phyloP scores from a whole-genome alignment of 176 grass and related monocot genomes.

The Phragmites australis region DNA sequence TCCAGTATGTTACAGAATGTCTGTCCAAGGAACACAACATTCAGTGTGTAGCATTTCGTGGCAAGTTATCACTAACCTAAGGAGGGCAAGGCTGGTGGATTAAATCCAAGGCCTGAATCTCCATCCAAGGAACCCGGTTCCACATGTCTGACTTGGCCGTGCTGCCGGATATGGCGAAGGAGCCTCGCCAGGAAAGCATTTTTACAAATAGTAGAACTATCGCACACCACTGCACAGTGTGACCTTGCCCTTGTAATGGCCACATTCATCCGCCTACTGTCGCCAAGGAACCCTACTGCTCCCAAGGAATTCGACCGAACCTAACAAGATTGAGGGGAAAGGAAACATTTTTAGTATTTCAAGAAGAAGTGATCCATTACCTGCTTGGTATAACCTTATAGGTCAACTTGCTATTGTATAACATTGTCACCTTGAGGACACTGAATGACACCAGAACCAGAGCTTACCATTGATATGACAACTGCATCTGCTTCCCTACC shows the following conservation, averaged over 20 bases:
- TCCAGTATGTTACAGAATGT: background rate
- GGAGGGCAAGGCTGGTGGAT: slow-evolving; percentile 29
- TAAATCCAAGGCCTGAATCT: slow-evolving; percentile 28
- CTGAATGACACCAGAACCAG: background rate
- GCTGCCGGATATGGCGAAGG: slow-evolving; percentile 64
- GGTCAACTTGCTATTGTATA: background rate
- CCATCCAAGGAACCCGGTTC: slow-evolving; percentile 50
- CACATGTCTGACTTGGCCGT: slow-evolving; percentile 73
- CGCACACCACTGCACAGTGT: slow-evolving; percentile 73
- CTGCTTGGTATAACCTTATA: background rate
- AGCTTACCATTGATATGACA: slow-evolving; percentile 83
- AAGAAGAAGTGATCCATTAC: background rate
- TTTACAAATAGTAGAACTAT: slow-evolving; percentile 81
- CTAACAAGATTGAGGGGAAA: slow-evolving; percentile 41
- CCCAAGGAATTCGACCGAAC: slow-evolving; percentile 83
- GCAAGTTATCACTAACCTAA: slow-evolving; percentile 16
- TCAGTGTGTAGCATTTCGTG: background rate
- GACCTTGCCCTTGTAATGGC: slow-evolving; percentile 77
- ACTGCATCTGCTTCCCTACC: slow-evolving; percentile 88
- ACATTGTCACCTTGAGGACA: background rate
- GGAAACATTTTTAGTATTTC: background rate
- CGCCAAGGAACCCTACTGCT: slow-evolving; percentile 81
- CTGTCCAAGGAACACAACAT: too few relatives aligned
- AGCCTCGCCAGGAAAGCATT: slow-evolving; percentile 86
- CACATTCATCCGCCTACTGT: slow-evolving; percentile 90